phyloP scores from a whole-genome alignment of 345 rosid species.

The Acer yangbiense region DNA sequence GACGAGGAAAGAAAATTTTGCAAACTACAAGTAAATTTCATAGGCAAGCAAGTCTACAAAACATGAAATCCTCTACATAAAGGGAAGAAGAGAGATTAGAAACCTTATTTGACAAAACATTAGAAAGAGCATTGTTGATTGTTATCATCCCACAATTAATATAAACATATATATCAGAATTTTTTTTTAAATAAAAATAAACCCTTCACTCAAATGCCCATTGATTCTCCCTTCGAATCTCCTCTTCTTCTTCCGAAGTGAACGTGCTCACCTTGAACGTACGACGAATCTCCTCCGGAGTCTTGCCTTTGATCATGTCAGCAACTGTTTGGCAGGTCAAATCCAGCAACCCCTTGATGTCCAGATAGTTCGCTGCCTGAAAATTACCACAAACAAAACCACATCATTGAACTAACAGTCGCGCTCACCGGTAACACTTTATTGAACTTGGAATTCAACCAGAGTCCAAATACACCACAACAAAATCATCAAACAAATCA shows the following conservation, averaged over 20 bases:
- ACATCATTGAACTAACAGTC: neutral
- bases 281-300: slow-evolving; percentile 65
- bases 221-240: slow-evolving; percentile 60
- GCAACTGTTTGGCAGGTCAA: slow-evolving; percentile 67
- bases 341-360: slow-evolving; percentile 56
- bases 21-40: too few relatives aligned
- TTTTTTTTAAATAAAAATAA: too few relatives aligned
- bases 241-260: slow-evolving; percentile 58
- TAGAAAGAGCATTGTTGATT: too few relatives aligned
- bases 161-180: too few relatives aligned
- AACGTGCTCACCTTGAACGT: too few relatives aligned
- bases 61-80: too few relatives aligned
- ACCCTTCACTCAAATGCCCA: slow-evolving; percentile 66
- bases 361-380: slow-evolving; percentile 69
- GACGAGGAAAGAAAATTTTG: too few relatives aligned
- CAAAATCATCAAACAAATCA: too few relatives aligned
- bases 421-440: neutral
- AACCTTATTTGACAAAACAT: too few relatives aligned
- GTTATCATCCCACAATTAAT: too few relatives aligned
- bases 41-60: too few relatives aligned
- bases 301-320: slow-evolving; percentile 71
- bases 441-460: neutral
- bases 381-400: neutral
- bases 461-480: neutral
- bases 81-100: too few relatives aligned